Base-by-base conservation (phyloP, 1,284 basidiomycete species). In the Fereydounia khargensis region DNA sequence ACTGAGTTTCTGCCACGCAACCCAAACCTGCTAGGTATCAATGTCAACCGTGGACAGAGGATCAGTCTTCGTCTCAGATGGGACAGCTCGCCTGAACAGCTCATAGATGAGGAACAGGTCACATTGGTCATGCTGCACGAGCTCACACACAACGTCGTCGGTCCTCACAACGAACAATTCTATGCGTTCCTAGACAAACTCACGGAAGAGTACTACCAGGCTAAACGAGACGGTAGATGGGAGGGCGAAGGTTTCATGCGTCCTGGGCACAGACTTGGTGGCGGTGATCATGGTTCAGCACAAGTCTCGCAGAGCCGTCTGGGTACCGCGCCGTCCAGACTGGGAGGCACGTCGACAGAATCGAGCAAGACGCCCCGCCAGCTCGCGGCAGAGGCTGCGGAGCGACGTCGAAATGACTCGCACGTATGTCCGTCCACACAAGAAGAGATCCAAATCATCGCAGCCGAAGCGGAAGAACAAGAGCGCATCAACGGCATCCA, bases 61-160 rank as follows among this genome's bases (percentile, higher is more conserved):
- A 66, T 68, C 25, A 54, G 32, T 19, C 41, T 68, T 13, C 44
- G 65, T 1, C 46, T 68, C 13, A 54, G 65, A 4, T 14, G 23
- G n/a, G 27, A 39, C 4, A 17, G 18, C 11, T 28, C 40, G 34
- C 18, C 33, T 2, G 31, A 40, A 3, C 34, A 34, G 5, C 51
- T 60, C 35, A 36, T 51, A 6, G 39, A 42, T 34, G 42, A 49
- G 32, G 32, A 49, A 9, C 42, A 37, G 20, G 25, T 66, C 16
- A 39, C 33, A 9, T 8, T 8, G 10, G 52, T 45, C 6, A 66
- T 68, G 65, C 45, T 68, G 11, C 65, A 68, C 33, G 65, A 68
- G 41, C 55, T 68, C 27, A 47, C 48, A 2, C 65, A 68, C 35
- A 68, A 64, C 36, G 50, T 64, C 14, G 46, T 50, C 6, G 64